Base-by-base conservation (phyloP, 2,329 filamentous ascomycete genomes). In the Colletotrichum tropicicola region DNA sequence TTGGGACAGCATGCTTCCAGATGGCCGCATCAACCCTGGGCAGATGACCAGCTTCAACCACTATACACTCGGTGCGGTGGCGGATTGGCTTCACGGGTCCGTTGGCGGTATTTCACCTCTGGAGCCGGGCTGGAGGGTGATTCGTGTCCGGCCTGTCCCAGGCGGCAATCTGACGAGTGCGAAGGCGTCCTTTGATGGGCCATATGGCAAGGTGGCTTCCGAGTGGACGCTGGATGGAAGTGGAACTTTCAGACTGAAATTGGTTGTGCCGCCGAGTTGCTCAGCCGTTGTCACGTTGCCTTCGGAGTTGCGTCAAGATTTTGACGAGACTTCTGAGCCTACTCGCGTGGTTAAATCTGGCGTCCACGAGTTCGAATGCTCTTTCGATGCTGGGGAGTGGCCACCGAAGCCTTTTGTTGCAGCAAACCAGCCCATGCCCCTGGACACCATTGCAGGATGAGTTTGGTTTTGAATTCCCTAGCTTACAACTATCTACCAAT, bases 1-100 rank as follows among this genome's bases (percentile, higher is more conserved):
- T 5, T 81, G 78, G 79, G 76, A 81, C 41, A 75, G 73, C 39
- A 74, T 82, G 66, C 59, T 78, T 3, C 73, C 77, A 0, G 73
- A 80, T 49, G 78, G 77, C 0, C 71, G 66, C 1, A 74, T 81
- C 43, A 81, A 81, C 51, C 73, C 75, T 0, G 75, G 79, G 0
- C 68, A 75, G 41, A 81, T 82, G 78, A 82, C 78, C 0, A 78
- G 75, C 25, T 77, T 79, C 54, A 79, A 81, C 51, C 77, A 82
- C 60, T 81, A 81, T 44, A 77, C 79, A 0, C 74, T 80, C 15
- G 78, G 79, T 0, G 74, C 75, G 5, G 75, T 81, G 1, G 75
- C 73, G 4, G 73, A 76, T 13, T 82, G 79, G 70, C 70, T 81
- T 27, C 75, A 80, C 57, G 68, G 70, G 6, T 43, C 69, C 8